Conservation (phyloP, 164 flowering plant genomes). For the Umbilicus rupestris region DNA sequence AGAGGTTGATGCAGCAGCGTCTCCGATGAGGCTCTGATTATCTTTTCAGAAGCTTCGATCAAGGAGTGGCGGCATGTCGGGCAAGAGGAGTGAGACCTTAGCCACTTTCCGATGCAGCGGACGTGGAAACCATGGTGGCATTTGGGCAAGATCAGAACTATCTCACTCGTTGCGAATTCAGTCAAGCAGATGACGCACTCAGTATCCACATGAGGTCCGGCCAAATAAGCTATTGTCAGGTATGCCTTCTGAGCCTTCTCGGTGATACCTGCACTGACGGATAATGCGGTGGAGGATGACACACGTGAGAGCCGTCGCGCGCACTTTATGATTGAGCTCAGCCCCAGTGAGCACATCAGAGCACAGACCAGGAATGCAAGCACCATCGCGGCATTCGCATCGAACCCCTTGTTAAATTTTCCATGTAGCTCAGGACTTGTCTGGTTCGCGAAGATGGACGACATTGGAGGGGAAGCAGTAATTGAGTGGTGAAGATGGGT, state of each 20-base stretch:
- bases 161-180: conserved; percentile 52
- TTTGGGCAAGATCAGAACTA: conserved; percentile 51
- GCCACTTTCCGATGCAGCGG: conserved; percentile 81
- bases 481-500: neutral
- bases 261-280: conserved; percentile 54
- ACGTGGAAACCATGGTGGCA: conserved; percentile 83
- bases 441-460: too few relatives aligned
- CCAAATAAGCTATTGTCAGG: conserved; percentile 36
- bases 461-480: neutral
- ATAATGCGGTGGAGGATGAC: conserved; percentile 17
- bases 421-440: neutral
- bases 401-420: conserved; percentile 30
- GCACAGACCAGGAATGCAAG: conserved; percentile 78
- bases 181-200: conserved; percentile 78
- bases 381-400: conserved; percentile 72
- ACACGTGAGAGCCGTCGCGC: conserved; percentile 53
- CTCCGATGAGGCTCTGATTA: neutral
- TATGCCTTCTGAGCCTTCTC: conserved; percentile 59
- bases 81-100: conserved; percentile 71
- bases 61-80: conserved; percentile 44
- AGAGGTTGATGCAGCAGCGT: neutral
- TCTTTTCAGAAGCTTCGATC: neutral
- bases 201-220: conserved; percentile 20
- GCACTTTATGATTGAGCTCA: conserved; percentile 68
- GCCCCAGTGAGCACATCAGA: conserved; percentile 68